phyloP scores from a whole-genome alignment of 805 yeast genomes.

The Candida nonsorbophila region DNA sequence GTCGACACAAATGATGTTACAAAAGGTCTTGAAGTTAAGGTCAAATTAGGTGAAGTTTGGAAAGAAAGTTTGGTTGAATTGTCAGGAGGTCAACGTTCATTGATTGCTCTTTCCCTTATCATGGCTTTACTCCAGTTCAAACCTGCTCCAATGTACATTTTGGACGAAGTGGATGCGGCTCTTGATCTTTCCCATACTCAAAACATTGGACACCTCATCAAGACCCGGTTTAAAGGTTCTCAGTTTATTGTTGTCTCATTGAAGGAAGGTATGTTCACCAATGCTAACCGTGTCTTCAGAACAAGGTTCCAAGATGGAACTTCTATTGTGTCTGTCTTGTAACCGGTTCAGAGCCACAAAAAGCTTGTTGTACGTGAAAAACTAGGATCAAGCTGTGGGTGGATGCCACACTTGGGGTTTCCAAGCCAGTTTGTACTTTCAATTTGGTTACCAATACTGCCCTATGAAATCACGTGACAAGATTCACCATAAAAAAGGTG shows the following conservation, averaged over 20 bases:
- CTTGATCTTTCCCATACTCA: constrained; percentile 95
- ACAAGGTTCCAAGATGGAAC: constrained; percentile 97
- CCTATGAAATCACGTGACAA: too few relatives aligned
- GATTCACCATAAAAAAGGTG: too few relatives aligned
- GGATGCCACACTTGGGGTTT: too few relatives aligned
- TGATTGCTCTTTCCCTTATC: constrained; percentile 87
- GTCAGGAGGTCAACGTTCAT: constrained; percentile 95
- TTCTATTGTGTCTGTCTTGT: constrained; percentile 73
- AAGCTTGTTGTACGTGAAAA: neutral
- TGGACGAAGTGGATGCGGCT: constrained; percentile 99
- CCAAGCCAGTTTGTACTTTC: too few relatives aligned
- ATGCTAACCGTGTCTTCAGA: constrained; percentile 90
- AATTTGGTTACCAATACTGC: too few relatives aligned
- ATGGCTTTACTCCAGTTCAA: constrained; percentile 89
- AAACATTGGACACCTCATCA: constrained; percentile 93
- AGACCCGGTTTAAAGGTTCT: constrained; percentile 90
- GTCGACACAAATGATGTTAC: constrained; percentile 78
- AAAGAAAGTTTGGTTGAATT: constrained; percentile 91
- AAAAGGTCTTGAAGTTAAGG: constrained; percentile 85
- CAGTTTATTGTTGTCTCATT: constrained; percentile 95
- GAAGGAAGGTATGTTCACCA: constrained; percentile 97
- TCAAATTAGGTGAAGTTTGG: constrained; percentile 89
- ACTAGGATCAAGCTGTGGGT: neutral
- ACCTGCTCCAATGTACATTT: constrained; percentile 97
- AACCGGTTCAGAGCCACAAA: constrained; percentile 1